Base-by-base conservation (phyloP, 768 basidiomycete genomes). In the Hypholoma fasciculare region DNA sequence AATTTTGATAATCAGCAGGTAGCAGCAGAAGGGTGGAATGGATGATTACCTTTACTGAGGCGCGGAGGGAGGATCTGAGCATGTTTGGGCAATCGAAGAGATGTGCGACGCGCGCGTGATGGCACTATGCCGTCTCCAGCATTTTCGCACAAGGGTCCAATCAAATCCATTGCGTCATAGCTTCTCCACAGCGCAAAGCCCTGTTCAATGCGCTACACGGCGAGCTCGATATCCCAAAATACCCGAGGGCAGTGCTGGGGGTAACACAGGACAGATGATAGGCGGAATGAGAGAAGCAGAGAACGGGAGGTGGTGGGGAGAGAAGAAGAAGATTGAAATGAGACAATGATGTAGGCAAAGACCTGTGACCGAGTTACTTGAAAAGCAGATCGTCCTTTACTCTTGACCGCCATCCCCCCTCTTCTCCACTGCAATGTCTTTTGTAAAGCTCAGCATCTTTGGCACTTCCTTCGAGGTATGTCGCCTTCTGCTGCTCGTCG, bases 391-490 rank as follows among this genome's bases (percentile, higher is more conserved):
- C 54, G 54, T 13, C 48, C 20, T 54, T 17, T 46, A 7, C 54
- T 54, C 44, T 54, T 46, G 36, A 37, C 56, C 40, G 20, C 40
- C 56, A 57, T 17, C 48, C 34, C 61, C 52, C 46, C 57, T 49
- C 61, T 54, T 30, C 54, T 54, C 47, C 56, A 52, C 47, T 57
- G 60, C 50, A 49, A 57, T 94, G 92, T 94, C 92, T 54, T 97
- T 97, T 66, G 95, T 98, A 69, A 98, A 98, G 78, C 92, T 98
- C 68, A 92, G 89, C 76, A 98, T 98, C 77, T 98, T 98, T 67
- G 96, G 95, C 48, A 99, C 96, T 62, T 97, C 96, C 54, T 96
- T 96, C 76, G 94, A 96, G 86, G 94, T 90, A 39, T 57, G 61
- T 66, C 52, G 57, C 47, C 58, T 58, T 64, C 61, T 60, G 49